Percentiles rank a stretch among this genome's conserved stretches.
phyloP scores from a whole-genome alignment of 1,139 yeast species.

The Scheffersomyces quercinus region DNA sequence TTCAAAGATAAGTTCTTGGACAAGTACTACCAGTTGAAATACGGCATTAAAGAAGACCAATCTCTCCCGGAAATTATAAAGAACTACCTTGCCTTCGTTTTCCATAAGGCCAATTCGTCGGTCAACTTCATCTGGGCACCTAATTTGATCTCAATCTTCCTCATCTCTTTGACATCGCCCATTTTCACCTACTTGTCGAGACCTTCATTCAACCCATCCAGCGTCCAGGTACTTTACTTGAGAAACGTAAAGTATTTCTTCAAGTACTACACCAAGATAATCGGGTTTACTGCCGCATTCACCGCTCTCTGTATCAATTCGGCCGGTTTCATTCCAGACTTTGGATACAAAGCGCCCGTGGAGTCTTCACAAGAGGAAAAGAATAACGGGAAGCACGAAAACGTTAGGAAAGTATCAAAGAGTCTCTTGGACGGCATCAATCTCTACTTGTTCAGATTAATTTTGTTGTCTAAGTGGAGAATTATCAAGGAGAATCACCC shows the following conservation, averaged over 20 bases:
- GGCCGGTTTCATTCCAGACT: constrained; percentile 26
- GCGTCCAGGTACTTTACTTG: constrained; percentile 13
- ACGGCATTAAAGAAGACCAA: constrained; percentile 14
- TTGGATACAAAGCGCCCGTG: constrained; percentile 18
- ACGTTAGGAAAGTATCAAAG: constrained; percentile 28
- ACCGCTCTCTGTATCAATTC: constrained; percentile 29
- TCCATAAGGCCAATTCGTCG: constrained; percentile 31
- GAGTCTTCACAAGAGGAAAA: constrained; percentile 2
- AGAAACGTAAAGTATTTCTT: constrained; percentile 27
- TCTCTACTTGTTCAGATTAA: constrained; percentile 35
- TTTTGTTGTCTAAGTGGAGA: constrained; percentile 45
- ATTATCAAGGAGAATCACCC: constrained; percentile 43
- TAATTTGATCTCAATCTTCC: constrained; percentile 35
- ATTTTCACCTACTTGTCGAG: constrained; percentile 16
- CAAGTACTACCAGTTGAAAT: constrained; percentile 29
- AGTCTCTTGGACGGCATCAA: constrained; percentile 31
- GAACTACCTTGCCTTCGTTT: constrained; percentile 22
- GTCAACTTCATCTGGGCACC: constrained; percentile 41
- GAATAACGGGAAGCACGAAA: constrained; percentile 9
- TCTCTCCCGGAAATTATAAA: constrained; percentile 11
- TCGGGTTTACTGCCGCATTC: constrained; percentile 39
- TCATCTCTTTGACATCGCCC: constrained; percentile 39
- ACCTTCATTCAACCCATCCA: background rate
- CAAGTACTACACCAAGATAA: constrained; percentile 34
- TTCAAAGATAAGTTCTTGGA: constrained; percentile 29